A percentile compares a stretch with the other conserved stretches of the same genome.
phyloP scores from a whole-genome alignment of 768 basidiomycete species.

The Termitomyces eurrhizus region DNA sequence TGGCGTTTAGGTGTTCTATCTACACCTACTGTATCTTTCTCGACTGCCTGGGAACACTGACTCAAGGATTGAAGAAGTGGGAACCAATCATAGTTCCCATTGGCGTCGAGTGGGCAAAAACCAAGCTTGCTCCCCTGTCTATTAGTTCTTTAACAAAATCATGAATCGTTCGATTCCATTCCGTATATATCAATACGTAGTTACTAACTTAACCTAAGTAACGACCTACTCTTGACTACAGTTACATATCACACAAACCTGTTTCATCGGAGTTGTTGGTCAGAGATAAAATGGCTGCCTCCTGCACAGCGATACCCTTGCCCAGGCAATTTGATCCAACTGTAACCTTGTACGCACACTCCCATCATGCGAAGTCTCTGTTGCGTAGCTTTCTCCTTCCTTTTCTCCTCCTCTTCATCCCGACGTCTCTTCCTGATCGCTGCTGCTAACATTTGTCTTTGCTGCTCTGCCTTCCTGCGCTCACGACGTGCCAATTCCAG shows the following conservation, averaged over 20 bases:
- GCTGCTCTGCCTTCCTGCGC: conserved; percentile 13
- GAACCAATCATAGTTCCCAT: background rate
- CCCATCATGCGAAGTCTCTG: conserved; percentile 45
- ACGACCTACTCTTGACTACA: background rate
- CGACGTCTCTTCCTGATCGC: conserved; percentile 4
- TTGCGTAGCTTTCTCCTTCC: conserved; percentile 38
- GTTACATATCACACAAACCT: background rate
- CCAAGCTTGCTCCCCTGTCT: background rate
- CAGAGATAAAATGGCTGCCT: conserved; percentile 21
- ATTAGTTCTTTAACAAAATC: background rate
- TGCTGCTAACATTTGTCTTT: background rate
- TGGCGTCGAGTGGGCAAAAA: background rate
- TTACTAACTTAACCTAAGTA: background rate
- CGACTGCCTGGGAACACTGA: background rate
- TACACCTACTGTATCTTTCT: background rate
- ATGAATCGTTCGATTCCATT: background rate
- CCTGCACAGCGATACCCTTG: conserved; percentile 23
- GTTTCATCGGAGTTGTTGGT: conserved; percentile 11
- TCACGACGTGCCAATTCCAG: conserved; percentile 21
- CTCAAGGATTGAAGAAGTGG: background rate
- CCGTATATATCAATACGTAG: background rate
- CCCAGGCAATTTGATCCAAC: conserved; percentile 16
- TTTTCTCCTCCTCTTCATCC: conserved; percentile 21
- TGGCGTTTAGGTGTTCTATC: background rate
- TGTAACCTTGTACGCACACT: conserved; percentile 31